phyloP scores from a whole-genome alignment of 176 grass and related monocot species.

The Hordeum vulgare region DNA sequence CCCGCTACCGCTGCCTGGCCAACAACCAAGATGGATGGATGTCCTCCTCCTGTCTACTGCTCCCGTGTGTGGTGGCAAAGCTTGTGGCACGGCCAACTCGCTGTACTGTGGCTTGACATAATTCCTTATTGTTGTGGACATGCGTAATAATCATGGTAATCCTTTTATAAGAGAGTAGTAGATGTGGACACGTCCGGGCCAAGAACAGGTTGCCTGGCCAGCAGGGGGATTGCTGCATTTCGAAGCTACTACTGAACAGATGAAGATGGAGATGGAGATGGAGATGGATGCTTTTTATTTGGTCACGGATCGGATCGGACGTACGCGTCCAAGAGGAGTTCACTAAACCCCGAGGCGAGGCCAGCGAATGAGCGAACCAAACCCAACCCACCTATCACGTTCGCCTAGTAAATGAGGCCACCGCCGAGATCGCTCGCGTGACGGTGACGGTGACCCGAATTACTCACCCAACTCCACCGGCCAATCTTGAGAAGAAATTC shows the following conservation, averaged over 20 bases:
- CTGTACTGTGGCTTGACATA: no score
- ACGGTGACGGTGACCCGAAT: constrained; percentile 15
- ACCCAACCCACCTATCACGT: background rate
- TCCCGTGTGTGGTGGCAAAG: no score
- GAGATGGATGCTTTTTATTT: no score
- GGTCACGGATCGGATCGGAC: background rate
- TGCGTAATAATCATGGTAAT: no score
- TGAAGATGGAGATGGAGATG: no score
- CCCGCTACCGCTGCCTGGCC: background rate
- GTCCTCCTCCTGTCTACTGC: background rate
- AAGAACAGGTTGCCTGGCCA: background rate
- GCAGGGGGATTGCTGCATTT: constrained; percentile 13
- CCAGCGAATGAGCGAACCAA: background rate
- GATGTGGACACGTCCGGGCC: constrained; percentile 15
- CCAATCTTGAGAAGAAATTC: background rate
- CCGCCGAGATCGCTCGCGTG: constrained; percentile 7
- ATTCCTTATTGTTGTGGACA: no score
- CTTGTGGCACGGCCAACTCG: no score
- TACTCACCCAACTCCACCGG: background rate
- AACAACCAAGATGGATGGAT: background rate
- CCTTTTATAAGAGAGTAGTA: no score
- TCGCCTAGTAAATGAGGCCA: constrained; percentile 7
- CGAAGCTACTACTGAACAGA: background rate
- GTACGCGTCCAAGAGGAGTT: background rate
- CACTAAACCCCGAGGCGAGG: background rate